A percentile compares a stretch with the other conserved stretches of the same genome.
phyloP scores from a whole-genome alignment of 768 basidiomycete genomes.

The Tephrocybe sp. region DNA sequence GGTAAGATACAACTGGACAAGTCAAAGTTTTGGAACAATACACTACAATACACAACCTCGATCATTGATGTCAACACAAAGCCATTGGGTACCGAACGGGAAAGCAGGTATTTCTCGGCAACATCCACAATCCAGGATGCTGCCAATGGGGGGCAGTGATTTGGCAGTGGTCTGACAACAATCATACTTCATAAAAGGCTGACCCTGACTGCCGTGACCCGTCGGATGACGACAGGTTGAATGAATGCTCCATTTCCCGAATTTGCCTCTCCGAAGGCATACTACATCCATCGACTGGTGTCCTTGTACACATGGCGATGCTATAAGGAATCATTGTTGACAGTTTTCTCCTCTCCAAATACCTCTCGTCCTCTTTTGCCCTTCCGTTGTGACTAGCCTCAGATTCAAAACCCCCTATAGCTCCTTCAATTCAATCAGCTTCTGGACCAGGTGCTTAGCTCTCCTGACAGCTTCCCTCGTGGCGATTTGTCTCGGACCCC shows the following conservation, averaged over 20 bases:
- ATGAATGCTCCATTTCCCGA: conserved; percentile 4
- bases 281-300: not conserved
- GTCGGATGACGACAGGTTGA: conserved; percentile 12
- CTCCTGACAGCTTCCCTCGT: not conserved
- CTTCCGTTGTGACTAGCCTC: conserved; percentile 1
- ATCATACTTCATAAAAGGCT: not conserved
- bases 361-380: too few relatives aligned
- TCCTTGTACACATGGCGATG: conserved; percentile 9
- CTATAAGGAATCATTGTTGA: conserved; percentile 7
- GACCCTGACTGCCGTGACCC: conserved; percentile 6
- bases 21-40: too few relatives aligned
- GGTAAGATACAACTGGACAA: not conserved
- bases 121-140: too few relatives aligned
- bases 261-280: conserved; percentile 6
- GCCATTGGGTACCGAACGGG: too few relatives aligned
- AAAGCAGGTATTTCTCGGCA: too few relatives aligned
- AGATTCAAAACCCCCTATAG: not conserved
- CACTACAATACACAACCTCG: too few relatives aligned
- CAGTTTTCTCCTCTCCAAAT: not conserved
- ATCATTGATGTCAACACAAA: too few relatives aligned
- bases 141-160: too few relatives aligned
- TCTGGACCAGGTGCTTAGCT: not conserved
- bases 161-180: conserved; percentile 5
- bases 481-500: conserved; percentile 7
- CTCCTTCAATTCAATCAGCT: not conserved